phyloP scores from a whole-genome alignment of 306 rosid genomes.

The Hippophae gyantsensis region DNA sequence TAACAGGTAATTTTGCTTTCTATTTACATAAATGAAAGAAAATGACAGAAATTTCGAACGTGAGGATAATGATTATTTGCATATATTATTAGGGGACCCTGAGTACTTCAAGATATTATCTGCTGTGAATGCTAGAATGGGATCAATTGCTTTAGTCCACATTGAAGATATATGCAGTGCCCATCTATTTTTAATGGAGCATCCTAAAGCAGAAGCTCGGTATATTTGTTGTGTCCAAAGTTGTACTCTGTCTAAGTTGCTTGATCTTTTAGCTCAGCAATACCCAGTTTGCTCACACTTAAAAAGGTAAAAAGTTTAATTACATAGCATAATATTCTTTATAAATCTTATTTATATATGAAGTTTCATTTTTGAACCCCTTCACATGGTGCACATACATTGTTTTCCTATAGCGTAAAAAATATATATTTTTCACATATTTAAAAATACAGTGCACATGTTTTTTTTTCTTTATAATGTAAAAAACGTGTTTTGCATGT shows the following conservation, averaged over 20 bases:
- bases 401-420: too few species aligned
- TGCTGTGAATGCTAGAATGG: constrained; percentile 68
- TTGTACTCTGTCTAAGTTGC: constrained; percentile 32
- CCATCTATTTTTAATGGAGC: constrained; percentile 72
- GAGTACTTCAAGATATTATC: constrained; percentile 38
- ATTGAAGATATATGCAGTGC: constrained; percentile 72
- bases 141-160: constrained; percentile 64
- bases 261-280: constrained; percentile 30
- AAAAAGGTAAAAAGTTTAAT: constrained; percentile 15
- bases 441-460: too few species aligned
- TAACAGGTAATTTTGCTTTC: constrained; percentile 40
- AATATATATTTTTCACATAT: too few species aligned
- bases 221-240: constrained; percentile 55
- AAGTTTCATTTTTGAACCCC: too few species aligned
- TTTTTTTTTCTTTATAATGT: too few species aligned
- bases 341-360: too few species aligned
- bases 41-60: not conserved
- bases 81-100: constrained; percentile 34
- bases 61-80: constrained; percentile 5
- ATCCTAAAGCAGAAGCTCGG: constrained; percentile 47
- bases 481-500: too few species aligned
- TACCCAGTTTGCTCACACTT: constrained; percentile 29
- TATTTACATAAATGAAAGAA: too few species aligned
- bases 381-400: too few species aligned
- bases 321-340: too few species aligned